Base-by-base conservation (phyloP, 2,329 filamentous ascomycete genomes). In the Ambrosiella beaveri region DNA sequence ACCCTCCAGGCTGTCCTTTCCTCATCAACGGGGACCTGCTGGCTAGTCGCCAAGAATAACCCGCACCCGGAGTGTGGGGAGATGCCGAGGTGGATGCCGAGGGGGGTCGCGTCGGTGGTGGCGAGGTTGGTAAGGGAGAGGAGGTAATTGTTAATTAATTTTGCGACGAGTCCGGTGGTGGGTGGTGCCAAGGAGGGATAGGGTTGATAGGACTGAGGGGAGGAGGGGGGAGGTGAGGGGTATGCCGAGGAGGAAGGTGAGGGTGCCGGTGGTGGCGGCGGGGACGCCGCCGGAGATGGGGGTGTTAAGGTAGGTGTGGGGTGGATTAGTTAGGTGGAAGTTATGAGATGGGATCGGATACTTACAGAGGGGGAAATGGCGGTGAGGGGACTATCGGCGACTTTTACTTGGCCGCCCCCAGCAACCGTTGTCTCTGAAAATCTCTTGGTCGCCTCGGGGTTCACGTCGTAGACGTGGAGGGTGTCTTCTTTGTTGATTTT, bases 281-380 rank as follows among this genome's bases (percentile, higher is more conserved):
- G 97, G 88, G 0, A 96, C 90, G 55, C 93, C 93, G 53, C 93
- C 93, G 0, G 91, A 97, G 85, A 98, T 95, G 50, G 93, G 93
- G 2, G 93, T 91, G 68, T 98, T 93, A 60, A 96, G 83, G 66
- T 97, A 96, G 56, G 76, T 77, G 1, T 79, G 75, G 1, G 81
- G 80, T 4, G 78, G n/a, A n/a, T n/a, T 53, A 15, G 50, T 49
- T 17, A 35, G 8, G 5, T 40, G 40, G 40, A 41, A 41, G 7
- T 41, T 13, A 17, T 13, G 7, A 15, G 8, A 47, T 47, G 6
- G 44, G 44, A n/a, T 15, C 5, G 44, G 11, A 47, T 40, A 71
- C 75, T 61, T 72, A 81, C 79, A 63, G 78, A 75, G 56, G 78
- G 73, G 61, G 70, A 73, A 2, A 74, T 71, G 8, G 76, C 77